A percentile compares a stretch with the other conserved stretches of the same genome.
Evolutionary conservation across 2,329 filamentous ascomycete species (phyloP).

Genomic region (Aspergillus vadensis): DNA sequence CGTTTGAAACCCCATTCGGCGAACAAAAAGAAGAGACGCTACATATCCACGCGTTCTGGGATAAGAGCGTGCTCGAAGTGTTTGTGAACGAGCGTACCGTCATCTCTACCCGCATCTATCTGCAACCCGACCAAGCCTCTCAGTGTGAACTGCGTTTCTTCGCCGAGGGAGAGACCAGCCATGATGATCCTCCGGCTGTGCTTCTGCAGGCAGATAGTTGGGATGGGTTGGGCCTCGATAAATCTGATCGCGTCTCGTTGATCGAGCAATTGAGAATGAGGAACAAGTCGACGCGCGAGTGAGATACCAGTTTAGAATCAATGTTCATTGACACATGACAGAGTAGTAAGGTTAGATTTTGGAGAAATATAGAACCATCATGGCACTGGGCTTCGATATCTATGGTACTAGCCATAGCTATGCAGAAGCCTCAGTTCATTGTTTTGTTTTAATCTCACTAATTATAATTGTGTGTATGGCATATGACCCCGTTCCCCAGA

Average conservation of each 20-base stretch:
- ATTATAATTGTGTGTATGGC: background rate
- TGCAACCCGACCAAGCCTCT: conserved; percentile 14
- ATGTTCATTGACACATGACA: too few species aligned
- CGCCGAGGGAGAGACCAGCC: conserved; percentile 13
- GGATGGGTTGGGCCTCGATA: conserved; percentile 25
- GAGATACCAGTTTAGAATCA: background rate
- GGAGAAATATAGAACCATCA: too few species aligned
- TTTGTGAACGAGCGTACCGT: conserved; percentile 50
- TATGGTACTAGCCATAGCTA: background rate
- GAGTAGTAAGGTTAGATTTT: too few species aligned
- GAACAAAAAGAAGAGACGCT: conserved; percentile 38
- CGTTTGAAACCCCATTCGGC: conserved; percentile 17
- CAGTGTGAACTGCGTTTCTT: conserved; percentile 26
- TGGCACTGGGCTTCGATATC: too few species aligned
- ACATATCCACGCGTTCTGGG: conserved; percentile 46
- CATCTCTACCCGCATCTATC: conserved; percentile 45
- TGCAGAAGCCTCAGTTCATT: background rate
- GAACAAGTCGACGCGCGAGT: background rate
- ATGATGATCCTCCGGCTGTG: conserved; percentile 5
- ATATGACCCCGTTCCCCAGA: too few species aligned
- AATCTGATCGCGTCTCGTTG: background rate
- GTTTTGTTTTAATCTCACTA: background rate
- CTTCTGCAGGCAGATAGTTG: conserved; percentile 26
- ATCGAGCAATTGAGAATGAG: background rate
- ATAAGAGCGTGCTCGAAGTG: conserved; percentile 49